These are phyloP conservation scores for Alternaria sp. DNA, from an alignment of 2,329 filamentous ascomycete genomes.

Conservation along the genomic window DNA sequence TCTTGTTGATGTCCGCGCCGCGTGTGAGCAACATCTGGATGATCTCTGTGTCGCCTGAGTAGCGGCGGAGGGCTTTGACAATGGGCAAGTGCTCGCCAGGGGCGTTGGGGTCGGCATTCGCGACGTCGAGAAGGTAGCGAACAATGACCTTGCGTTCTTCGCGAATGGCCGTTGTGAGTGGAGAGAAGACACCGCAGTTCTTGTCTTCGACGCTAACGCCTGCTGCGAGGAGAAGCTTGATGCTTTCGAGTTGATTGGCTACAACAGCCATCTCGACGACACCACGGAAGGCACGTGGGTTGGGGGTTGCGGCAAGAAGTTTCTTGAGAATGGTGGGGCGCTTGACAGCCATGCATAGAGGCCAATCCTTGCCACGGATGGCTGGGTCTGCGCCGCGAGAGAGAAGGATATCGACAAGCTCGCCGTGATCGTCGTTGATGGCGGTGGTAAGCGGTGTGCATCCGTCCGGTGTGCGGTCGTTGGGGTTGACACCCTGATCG, in stretches of 20 bases:
- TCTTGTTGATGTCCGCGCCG: constrained; percentile 71
- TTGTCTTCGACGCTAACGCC: constrained; percentile 74
- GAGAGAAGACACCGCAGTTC: constrained; percentile 75
- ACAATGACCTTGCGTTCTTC: constrained; percentile 68
- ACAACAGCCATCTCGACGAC: constrained; percentile 72
- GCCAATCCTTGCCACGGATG: constrained; percentile 72
- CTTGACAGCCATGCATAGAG: constrained; percentile 70
- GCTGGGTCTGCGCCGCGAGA: constrained; percentile 66
- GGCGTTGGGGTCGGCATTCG: constrained; percentile 68
- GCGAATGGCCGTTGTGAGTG: constrained; percentile 70
- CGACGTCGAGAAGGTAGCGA: constrained; percentile 65
- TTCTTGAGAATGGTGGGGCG: constrained; percentile 65
- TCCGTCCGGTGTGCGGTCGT: constrained; percentile 64
- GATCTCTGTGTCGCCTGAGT: constrained; percentile 65
- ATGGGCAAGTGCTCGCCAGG: constrained; percentile 74
- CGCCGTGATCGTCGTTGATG: constrained; percentile 64
- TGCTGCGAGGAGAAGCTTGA: constrained; percentile 68
- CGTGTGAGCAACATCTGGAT: constrained; percentile 67
- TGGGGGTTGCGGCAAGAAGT: constrained; percentile 61
- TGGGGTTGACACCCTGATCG: constrained; percentile 65
- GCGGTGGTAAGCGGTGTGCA: constrained; percentile 70
- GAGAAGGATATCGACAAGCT: constrained; percentile 66
- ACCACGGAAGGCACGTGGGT: constrained; percentile 68
- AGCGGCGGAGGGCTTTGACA: constrained; percentile 70
- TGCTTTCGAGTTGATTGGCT: constrained; percentile 69